Conservation (phyloP, 495 filamentous ascomycete species). For the Penicillium malachiteum region DNA sequence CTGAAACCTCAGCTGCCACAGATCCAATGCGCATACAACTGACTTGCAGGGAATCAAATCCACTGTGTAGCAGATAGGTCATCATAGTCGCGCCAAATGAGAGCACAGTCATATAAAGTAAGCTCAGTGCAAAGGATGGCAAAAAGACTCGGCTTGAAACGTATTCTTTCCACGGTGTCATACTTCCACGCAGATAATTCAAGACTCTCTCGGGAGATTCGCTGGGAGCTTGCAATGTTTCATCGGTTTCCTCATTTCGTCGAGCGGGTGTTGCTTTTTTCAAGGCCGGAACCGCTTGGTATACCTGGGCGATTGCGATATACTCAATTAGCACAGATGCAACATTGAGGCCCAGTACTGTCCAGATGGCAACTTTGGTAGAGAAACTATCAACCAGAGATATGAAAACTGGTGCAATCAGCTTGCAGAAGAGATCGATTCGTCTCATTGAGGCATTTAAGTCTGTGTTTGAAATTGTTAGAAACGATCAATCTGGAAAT, state of each 20-base stretch:
- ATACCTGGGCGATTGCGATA: constrained; percentile 53
- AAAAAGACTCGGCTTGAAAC: constrained; percentile 44
- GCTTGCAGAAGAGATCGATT: constrained; percentile 72
- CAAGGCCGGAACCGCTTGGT: constrained; percentile 39
- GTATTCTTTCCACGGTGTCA: constrained; percentile 40
- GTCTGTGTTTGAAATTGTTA: constrained; percentile 14
- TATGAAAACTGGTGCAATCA: constrained; percentile 60
- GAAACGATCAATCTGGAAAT: not conserved
- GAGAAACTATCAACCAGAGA: constrained; percentile 50
- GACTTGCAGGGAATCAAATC: constrained; percentile 53
- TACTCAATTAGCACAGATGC: constrained; percentile 54
- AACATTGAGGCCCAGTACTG: constrained; percentile 39
- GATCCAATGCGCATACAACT: constrained; percentile 53
- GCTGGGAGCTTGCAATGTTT: not conserved
- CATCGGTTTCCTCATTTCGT: constrained; percentile 1
- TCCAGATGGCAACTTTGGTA: constrained; percentile 48
- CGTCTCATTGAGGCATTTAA: constrained; percentile 67
- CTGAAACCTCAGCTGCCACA: constrained; percentile 50
- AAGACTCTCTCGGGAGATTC: not conserved
- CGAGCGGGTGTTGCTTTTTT: constrained; percentile 8
- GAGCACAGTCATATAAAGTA: constrained; percentile 61
- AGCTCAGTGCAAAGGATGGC: constrained; percentile 52
- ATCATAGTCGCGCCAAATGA: constrained; percentile 59
- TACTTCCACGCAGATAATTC: constrained; percentile 7
- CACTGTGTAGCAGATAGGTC: constrained; percentile 56